Base-by-base conservation (phyloP, 2,329 filamentous ascomycete genomes). In the Claviceps arundinis region DNA sequence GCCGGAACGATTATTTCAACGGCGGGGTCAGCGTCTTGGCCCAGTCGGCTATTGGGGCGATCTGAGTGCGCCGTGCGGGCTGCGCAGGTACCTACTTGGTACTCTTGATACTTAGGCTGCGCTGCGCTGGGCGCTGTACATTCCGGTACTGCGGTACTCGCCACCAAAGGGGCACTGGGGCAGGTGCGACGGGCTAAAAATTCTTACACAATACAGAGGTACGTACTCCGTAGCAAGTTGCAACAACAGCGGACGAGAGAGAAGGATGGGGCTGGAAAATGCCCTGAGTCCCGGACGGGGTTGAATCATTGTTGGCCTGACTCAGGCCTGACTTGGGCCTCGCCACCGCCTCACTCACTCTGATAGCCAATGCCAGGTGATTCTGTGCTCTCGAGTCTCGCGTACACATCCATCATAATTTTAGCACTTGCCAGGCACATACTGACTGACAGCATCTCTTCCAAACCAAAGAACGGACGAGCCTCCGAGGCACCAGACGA, bases 1-100 rank as follows among this genome's bases (percentile, higher is more conserved):
- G 19, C 38, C 30, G 47, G 43, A 37, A 16, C 34, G 46, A 49
- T 42, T 49, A 52, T 52, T 52, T 49, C 47, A 49, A 46, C 34
- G 47, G 47, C 51, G 47, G 51, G 51, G 50, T 40, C 40, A 40
- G 43, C 44, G 24, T 16, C 42, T 45, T 46, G 37, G 50, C 22
- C 49, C 43, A 51, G 43, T 47, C 43, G 37, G 43, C 50, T 43
- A 13, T 30, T 37, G 40, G 40, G 48, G 40, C 48, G 38, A 50
- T 50, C 38, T 34, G n/a, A 26, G 30, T 16, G n/a, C n/a, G n/a
- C n/a, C n/a, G n/a, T n/a, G 41, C 37, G 46, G 19, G 17, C 34
- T 47, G 45, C 5, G 16, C 17, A 9, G 26, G 6, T 11, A 5
- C 11, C n/a, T 43, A 19, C 26, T 34, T n/a, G 14, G 24, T 22